phyloP scores from a whole-genome alignment of 2,329 filamentous ascomycete genomes.

The Aureobasidium leucospermi region DNA sequence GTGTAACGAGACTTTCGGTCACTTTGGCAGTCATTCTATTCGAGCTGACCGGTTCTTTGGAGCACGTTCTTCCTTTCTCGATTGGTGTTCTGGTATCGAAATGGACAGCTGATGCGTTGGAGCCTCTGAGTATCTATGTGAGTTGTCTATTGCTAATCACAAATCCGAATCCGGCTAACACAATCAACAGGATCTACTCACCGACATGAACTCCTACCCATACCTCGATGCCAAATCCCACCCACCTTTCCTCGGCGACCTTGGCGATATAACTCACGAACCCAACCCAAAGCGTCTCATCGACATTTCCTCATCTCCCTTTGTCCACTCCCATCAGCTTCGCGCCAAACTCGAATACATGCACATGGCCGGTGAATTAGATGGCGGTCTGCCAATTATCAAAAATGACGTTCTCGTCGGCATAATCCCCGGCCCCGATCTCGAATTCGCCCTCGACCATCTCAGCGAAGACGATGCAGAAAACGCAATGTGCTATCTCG shows the following conservation, averaged over 20 bases:
- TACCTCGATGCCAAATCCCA: constrained; percentile 96
- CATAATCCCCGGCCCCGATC: constrained; percentile 84
- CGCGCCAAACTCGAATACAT: constrained; percentile 74
- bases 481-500: constrained; percentile 74
- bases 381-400: constrained; percentile 84
- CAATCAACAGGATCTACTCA: constrained; percentile 60
- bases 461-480: constrained; percentile 60
- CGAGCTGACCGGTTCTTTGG: constrained; percentile 86
- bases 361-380: constrained; percentile 79
- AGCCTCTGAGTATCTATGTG: constrained; percentile 82
- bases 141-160: background rate
- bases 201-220: constrained; percentile 94
- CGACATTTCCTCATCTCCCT: constrained; percentile 75
- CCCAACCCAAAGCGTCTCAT: constrained; percentile 71
- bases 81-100: constrained; percentile 90
- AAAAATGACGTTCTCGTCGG: constrained; percentile 74
- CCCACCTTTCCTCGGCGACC: constrained; percentile 78
- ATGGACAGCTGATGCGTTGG: constrained; percentile 93
- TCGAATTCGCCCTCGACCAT: constrained; percentile 85
- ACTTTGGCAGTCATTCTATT: constrained; percentile 93
- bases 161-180: background rate
- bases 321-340: constrained; percentile 69
- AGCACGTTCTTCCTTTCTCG: constrained; percentile 93
- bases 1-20: constrained; percentile 86
- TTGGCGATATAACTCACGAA: constrained; percentile 78